Conservation (phyloP, 176 grass and related monocot species). For the Eragrostis curvula region DNA sequence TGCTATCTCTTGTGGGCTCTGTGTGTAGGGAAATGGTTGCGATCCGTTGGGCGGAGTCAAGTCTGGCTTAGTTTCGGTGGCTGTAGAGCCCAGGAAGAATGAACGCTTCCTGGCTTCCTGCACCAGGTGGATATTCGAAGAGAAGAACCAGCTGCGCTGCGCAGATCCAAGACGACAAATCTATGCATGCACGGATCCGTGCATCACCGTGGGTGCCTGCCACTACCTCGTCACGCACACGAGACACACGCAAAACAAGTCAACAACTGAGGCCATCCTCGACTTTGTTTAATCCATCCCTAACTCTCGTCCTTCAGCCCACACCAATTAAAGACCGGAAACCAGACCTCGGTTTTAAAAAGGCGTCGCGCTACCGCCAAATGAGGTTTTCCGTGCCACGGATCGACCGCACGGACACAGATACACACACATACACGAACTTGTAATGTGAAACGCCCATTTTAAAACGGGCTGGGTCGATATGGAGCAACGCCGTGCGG, state of each 20-base stretch:
- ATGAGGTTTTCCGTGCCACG: constrained; percentile 49
- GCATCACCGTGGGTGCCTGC: neutral
- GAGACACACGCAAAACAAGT: neutral
- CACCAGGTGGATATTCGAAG: too few relatives aligned
- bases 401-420: constrained; percentile 39
- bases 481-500: neutral
- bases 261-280: neutral
- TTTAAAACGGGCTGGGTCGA: neutral
- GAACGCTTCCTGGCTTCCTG: too few relatives aligned
- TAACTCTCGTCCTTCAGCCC: constrained; percentile 30
- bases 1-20: neutral
- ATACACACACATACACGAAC: neutral
- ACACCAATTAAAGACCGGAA: constrained; percentile 30
- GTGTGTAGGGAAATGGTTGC: neutral
- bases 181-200: neutral
- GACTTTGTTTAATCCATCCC: constrained; percentile 29
- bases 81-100: too few relatives aligned
- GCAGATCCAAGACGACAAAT: neutral
- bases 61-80: neutral
- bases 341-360: neutral
- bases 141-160: too few relatives aligned
- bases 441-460: constrained; percentile 12
- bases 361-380: constrained; percentile 27
- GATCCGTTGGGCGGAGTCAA: neutral
- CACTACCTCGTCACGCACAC: neutral